A percentile compares a stretch with the other conserved stretches of the same genome.
Conservation (phyloP, 78 protist species). For the Dictyostelium capitatum region DNA sequence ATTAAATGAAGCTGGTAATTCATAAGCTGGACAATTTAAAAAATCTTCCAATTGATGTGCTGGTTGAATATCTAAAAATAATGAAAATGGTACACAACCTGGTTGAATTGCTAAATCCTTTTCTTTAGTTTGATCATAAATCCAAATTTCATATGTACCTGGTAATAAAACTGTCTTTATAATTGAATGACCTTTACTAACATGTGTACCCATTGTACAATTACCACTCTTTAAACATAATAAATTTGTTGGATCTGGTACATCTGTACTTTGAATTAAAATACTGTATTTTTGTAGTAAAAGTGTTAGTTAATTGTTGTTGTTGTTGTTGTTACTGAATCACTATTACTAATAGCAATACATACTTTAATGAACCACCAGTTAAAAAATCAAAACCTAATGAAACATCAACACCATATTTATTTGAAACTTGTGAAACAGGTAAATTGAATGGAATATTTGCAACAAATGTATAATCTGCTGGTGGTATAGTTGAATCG, state of each 20-base stretch:
- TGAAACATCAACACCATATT: slow-evolving; percentile 59
- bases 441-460: slow-evolving; percentile 12
- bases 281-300: no score
- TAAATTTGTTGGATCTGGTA: not conserved
- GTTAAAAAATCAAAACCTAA: slow-evolving; percentile 62
- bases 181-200: slow-evolving; percentile 27
- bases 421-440: no score
- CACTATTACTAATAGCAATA: not conserved
- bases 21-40: slow-evolving; percentile 39
- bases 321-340: not conserved
- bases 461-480: not conserved
- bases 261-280: slow-evolving; percentile 5
- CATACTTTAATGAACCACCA: slow-evolving; percentile 70
- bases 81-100: slow-evolving; percentile 37
- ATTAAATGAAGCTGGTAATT: slow-evolving; percentile 25
- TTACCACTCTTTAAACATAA: slow-evolving; percentile 23
- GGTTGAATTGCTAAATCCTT: slow-evolving; percentile 20
- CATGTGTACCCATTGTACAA: slow-evolving; percentile 67
- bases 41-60: slow-evolving; percentile 48
- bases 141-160: slow-evolving; percentile 31
- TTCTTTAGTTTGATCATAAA: slow-evolving; percentile 53
- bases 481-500: not conserved
- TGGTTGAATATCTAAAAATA: slow-evolving; percentile 34
- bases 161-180: slow-evolving; percentile 43
- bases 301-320: not conserved